phyloP scores from a whole-genome alignment of 306 rosid genomes.

The Clitoria ternatea region DNA sequence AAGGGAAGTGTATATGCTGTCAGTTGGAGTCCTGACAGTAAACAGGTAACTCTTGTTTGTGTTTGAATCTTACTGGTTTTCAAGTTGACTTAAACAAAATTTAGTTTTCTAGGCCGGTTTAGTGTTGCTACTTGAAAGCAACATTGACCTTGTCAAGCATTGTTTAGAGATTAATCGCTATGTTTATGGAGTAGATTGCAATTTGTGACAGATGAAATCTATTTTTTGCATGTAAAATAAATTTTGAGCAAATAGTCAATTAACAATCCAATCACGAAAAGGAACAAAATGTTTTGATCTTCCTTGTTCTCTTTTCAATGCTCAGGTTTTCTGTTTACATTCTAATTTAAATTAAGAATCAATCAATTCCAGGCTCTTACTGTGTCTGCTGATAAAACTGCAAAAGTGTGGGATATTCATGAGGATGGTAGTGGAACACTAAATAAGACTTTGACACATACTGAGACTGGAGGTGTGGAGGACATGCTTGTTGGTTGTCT shows the following conservation, averaged over 20 bases:
- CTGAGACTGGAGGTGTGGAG: conserved; percentile 80
- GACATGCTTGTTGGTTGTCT: conserved; percentile 95
- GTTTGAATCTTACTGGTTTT: conserved; percentile 10
- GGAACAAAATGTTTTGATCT: not conserved
- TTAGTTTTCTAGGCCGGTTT: no score
- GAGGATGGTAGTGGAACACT: conserved; percentile 76
- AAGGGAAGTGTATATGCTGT: conserved; percentile 93
- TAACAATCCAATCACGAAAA: not conserved
- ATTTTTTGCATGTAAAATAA: not conserved
- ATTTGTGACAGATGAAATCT: not conserved
- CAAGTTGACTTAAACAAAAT: conserved; percentile 4
- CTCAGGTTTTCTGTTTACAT: not conserved
- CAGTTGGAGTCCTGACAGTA: conserved; percentile 95
- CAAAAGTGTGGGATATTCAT: conserved; percentile 80
- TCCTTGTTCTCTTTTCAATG: not conserved
- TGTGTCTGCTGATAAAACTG: conserved; percentile 96
- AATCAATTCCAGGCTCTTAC: conserved; percentile 63
- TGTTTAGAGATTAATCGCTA: conserved; percentile 12
- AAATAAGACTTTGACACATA: conserved; percentile 48
- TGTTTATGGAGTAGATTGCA: not conserved
- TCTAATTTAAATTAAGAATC: not conserved
- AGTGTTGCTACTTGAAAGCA: no score
- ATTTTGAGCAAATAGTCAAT: not conserved
- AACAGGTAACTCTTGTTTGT: conserved; percentile 48
- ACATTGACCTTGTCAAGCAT: conserved; percentile 8